Percentiles rank a stretch among this genome's conserved stretches.
These are phyloP conservation scores for Saccharomycopsis lassenensis DNA, from an alignment of 805 yeast genomes.

Conservation along the genomic window DNA sequence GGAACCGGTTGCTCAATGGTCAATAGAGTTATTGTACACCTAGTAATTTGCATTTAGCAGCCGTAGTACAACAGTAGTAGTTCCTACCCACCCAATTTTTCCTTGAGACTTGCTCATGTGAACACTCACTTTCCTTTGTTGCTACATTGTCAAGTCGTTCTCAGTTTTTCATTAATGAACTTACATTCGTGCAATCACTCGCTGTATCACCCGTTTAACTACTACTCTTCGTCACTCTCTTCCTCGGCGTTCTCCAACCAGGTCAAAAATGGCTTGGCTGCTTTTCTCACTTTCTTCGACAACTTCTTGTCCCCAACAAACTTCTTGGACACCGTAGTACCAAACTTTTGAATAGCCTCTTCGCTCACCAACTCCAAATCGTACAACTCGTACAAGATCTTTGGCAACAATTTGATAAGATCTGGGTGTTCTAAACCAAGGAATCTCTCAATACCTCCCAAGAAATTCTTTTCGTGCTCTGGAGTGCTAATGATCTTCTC, in stretches of 20 bases:
- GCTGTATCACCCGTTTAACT: too few relatives aligned
- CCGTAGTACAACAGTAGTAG: too few relatives aligned
- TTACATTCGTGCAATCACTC: too few relatives aligned
- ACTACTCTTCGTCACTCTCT: constrained; percentile 56
- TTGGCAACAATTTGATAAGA: constrained; percentile 64
- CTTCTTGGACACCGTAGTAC: constrained; percentile 83
- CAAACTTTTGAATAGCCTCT: constrained; percentile 74
- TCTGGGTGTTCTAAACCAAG: constrained; percentile 72
- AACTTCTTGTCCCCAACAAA: constrained; percentile 78
- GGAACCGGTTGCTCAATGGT: constrained; percentile 31
- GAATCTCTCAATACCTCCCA: constrained; percentile 94
- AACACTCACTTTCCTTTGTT: too few relatives aligned
- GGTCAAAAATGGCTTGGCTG: constrained; percentile 89
- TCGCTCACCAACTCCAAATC: constrained; percentile 78
- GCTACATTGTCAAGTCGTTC: too few relatives aligned
- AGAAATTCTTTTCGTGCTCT: constrained; percentile 73
- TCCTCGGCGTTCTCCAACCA: constrained; percentile 95
- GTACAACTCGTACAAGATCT: constrained; percentile 70
- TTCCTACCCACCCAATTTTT: too few relatives aligned
- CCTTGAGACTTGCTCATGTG: too few relatives aligned
- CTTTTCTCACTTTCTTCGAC: constrained; percentile 84
- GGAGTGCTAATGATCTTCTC: constrained; percentile 58
- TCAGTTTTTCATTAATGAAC: too few relatives aligned
- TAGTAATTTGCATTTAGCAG: too few relatives aligned
- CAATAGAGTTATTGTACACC: too few relatives aligned